Conservation (phyloP, 345 rosid species). For the Populus alba region DNA sequence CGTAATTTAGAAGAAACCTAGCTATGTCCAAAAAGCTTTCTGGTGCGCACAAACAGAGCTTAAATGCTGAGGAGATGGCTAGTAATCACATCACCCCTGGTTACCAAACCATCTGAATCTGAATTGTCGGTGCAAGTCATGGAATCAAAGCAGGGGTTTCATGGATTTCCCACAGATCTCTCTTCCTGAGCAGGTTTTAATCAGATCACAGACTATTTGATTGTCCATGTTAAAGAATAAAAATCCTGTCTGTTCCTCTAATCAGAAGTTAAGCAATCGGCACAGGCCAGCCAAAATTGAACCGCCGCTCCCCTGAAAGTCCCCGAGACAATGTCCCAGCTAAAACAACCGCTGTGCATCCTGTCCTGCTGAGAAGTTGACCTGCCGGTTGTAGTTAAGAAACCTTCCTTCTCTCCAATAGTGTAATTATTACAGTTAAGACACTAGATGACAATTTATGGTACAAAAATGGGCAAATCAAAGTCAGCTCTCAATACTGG, state of each 20-base stretch:
- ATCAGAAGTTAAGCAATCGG: constrained; percentile 11
- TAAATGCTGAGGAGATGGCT: neutral
- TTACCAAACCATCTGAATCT: neutral
- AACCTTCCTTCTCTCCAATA: neutral
- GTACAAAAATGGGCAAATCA: constrained; percentile 10
- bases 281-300: neutral
- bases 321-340: neutral
- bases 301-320: neutral
- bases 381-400: neutral
- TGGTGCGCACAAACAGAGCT: neutral
- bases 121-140: neutral
- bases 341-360: neutral
- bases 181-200: neutral
- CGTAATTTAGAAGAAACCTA: neutral
- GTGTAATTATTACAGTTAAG: neutral
- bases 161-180: neutral
- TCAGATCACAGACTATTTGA: neutral
- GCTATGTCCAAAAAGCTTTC: neutral
- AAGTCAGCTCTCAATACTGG: neutral
- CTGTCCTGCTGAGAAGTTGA: neutral
- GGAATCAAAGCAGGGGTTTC: neutral
- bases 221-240: neutral
- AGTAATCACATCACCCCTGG: neutral
- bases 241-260: constrained; percentile 10
- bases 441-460: neutral